phyloP scores from a whole-genome alignment of 2,329 filamentous ascomycete species.

The Ambrosiella cleistominuta region DNA sequence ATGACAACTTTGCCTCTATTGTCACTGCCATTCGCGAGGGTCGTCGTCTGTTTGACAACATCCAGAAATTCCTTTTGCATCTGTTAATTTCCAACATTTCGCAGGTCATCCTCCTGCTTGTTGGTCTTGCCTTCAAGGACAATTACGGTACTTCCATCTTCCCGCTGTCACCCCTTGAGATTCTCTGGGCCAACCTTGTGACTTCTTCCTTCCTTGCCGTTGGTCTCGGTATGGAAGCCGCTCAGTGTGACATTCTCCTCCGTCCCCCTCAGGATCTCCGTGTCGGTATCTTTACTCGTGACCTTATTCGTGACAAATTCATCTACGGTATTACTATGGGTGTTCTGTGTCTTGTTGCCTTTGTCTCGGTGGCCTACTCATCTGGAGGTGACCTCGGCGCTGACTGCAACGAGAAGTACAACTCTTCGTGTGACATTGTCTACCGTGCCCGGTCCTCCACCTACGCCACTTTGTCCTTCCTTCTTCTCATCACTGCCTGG shows the following conservation, averaged over 20 bases:
- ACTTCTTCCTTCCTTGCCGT: constrained; percentile 56
- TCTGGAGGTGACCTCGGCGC: constrained; percentile 30
- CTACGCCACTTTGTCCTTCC: constrained; percentile 51
- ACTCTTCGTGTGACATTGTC: constrained; percentile 33
- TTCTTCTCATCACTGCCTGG: constrained; percentile 52
- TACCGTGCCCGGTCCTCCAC: constrained; percentile 51
- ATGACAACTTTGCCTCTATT: constrained; percentile 76
- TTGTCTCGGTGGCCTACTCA: constrained; percentile 41
- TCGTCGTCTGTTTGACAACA: constrained; percentile 52
- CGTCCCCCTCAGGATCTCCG: constrained; percentile 46
- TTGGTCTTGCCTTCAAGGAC: constrained; percentile 54
- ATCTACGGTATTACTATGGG: constrained; percentile 49
- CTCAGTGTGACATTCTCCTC: constrained; percentile 47
- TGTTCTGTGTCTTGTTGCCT: constrained; percentile 40
- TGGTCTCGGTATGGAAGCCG: constrained; percentile 53
- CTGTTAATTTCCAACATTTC: constrained; percentile 53
- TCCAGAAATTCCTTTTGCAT: constrained; percentile 48
- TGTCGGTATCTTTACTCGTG: constrained; percentile 43
- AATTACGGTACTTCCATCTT: constrained; percentile 41
- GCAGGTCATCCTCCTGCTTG: constrained; percentile 49
- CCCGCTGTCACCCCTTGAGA: constrained; percentile 53
- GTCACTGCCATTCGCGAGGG: constrained; percentile 56
- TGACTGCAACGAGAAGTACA: constrained; percentile 39
- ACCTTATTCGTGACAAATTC: constrained; percentile 50
- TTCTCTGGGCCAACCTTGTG: constrained; percentile 61